Percentiles rank a stretch among this genome's conserved stretches.
Evolutionary conservation across 2,329 filamentous ascomycete genomes (phyloP).

Genomic region (Sclerotinia glacialis): DNA sequence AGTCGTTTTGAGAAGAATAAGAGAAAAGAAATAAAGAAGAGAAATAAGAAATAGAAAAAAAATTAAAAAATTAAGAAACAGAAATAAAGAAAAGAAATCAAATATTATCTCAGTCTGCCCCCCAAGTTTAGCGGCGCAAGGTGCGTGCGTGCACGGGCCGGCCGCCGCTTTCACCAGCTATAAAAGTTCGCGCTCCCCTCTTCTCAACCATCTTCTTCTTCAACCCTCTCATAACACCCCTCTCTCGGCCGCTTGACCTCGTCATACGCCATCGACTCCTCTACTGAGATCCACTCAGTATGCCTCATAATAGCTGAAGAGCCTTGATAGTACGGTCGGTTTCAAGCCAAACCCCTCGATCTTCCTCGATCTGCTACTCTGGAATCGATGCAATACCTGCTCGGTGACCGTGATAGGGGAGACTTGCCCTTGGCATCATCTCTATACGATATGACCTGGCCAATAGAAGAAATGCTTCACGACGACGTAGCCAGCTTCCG

Average conservation of each 20-base stretch:
- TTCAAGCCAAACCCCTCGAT: background rate
- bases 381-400: background rate
- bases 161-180: background rate
- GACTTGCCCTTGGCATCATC: too few relatives aligned
- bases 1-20: background rate
- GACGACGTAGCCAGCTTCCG: too few relatives aligned
- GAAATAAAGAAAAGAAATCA: background rate
- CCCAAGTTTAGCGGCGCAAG: too few relatives aligned
- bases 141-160: too few relatives aligned
- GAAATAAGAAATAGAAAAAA: too few relatives aligned
- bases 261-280: background rate
- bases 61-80: too few relatives aligned
- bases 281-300: background rate
- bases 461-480: too few relatives aligned
- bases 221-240: background rate
- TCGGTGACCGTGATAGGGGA: too few relatives aligned
- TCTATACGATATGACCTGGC: too few relatives aligned
- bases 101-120: too few relatives aligned
- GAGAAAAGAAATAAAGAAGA: background rate
- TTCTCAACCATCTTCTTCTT: background rate
- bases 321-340: slow-evolving; percentile 1
- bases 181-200: background rate
- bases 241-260: background rate
- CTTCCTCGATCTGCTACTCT: slow-evolving; percentile 3
- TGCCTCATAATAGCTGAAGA: background rate